These are phyloP conservation scores for Vitis riparia DNA, from an alignment of 164 flowering plant species.

Conservation along the genomic window DNA sequence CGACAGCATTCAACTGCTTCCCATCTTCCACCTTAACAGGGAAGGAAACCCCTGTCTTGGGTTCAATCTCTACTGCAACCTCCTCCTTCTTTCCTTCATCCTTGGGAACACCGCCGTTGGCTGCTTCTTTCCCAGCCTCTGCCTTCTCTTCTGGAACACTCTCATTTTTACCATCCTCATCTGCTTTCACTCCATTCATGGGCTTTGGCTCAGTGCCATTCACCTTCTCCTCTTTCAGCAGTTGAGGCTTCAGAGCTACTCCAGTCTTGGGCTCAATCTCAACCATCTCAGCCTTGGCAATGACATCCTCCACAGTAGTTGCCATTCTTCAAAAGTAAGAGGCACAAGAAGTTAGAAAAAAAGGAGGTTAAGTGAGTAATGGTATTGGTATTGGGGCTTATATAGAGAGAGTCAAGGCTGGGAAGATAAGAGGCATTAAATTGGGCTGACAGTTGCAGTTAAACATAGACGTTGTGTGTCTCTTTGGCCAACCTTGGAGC, in stretches of 20 bases:
- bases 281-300: slow-evolving; percentile 28
- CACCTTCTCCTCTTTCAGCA: neutral
- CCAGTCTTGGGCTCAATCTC: slow-evolving; percentile 31
- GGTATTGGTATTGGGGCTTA: neutral
- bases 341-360: neutral
- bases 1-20: slow-evolving; percentile 46
- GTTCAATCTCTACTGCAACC: slow-evolving; percentile 43
- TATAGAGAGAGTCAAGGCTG: neutral
- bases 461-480: neutral
- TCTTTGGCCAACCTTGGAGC: neutral
- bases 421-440: slow-evolving; percentile 5
- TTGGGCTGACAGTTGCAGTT: neutral
- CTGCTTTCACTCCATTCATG: slow-evolving; percentile 9
- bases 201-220: neutral
- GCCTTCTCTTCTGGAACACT: slow-evolving; percentile 4
- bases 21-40: slow-evolving; percentile 50
- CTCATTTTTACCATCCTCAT: slow-evolving; percentile 10
- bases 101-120: no score
- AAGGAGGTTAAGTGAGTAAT: neutral
- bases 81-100: slow-evolving; percentile 4
- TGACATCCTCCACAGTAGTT: slow-evolving; percentile 33
- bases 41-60: slow-evolving; percentile 62
- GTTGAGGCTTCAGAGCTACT: slow-evolving; percentile 2
- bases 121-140: neutral
- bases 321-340: slow-evolving; percentile 18